phyloP scores from a whole-genome alignment of 2,329 filamentous ascomycete genomes.

The Rhynchosporium graminicola region DNA sequence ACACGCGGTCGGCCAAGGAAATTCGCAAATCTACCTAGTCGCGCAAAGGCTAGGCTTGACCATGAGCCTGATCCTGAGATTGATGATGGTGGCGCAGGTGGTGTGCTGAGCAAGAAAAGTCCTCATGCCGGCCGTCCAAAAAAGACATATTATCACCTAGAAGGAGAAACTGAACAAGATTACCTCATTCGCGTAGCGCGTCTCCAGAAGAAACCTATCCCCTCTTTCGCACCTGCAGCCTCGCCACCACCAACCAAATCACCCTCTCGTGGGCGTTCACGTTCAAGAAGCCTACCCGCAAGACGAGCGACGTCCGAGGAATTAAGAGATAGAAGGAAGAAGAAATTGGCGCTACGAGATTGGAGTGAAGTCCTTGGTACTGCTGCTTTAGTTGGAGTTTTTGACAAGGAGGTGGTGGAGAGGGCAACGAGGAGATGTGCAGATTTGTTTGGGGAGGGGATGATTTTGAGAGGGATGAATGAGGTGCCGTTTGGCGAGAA shows the following conservation, averaged over 20 bases:
- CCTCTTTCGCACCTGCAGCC: conserved; percentile 35
- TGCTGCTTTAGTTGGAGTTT: conserved; percentile 69
- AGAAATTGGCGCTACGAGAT: conserved; percentile 51
- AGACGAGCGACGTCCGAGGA: conserved; percentile 21
- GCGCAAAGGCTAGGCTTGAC: conserved; percentile 1
- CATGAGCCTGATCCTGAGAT: background rate
- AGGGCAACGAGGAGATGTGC: conserved; percentile 74
- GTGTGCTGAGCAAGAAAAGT: conserved; percentile 28
- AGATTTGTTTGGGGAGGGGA: conserved; percentile 70
- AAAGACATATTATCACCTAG: conserved; percentile 34
- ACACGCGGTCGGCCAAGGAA: conserved; percentile 33
- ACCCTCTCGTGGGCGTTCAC: conserved; percentile 9
- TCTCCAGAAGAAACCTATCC: conserved; percentile 45
- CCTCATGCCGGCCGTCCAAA: conserved; percentile 33
- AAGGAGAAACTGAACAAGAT: conserved; percentile 43
- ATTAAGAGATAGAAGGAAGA: conserved; percentile 16
- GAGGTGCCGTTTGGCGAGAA: conserved; percentile 25
- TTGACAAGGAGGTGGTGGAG: conserved; percentile 63
- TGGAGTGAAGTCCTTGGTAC: conserved; percentile 86
- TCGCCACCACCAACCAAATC: conserved; percentile 1
- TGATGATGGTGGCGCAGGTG: conserved; percentile 10
- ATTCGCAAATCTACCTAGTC: conserved; percentile 29
- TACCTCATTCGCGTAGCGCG: conserved; percentile 52
- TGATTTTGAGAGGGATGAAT: conserved; percentile 50
- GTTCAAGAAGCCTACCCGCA: conserved; percentile 16